Percentiles rank a stretch among this genome's conserved stretches.
Conservation (phyloP, 306 rosid species). For the Prunus dulcis region DNA sequence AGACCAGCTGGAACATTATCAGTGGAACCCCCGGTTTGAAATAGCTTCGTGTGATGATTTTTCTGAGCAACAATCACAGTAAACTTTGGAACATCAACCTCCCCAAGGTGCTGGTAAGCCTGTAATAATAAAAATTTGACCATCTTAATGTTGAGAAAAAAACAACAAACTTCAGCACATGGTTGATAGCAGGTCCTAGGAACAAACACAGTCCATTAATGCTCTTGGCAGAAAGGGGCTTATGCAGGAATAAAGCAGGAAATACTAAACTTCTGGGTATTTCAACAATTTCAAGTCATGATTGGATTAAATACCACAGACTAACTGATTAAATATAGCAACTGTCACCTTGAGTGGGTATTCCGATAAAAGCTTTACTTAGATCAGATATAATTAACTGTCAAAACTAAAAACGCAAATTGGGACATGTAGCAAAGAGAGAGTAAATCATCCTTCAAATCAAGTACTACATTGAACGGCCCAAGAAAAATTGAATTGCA, state of each 20-base stretch:
- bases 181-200: too few species aligned
- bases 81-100: slow-evolving; percentile 61
- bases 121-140: slow-evolving; percentile 32
- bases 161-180: neutral
- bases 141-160: slow-evolving; percentile 17
- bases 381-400: neutral
- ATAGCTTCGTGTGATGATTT: slow-evolving; percentile 78
- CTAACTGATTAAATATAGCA: neutral
- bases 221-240: neutral
- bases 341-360: neutral
- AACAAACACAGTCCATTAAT: neutral
- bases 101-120: slow-evolving; percentile 86
- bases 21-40: slow-evolving; percentile 43
- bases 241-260: neutral
- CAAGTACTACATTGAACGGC: neutral
- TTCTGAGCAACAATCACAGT: slow-evolving; percentile 84
- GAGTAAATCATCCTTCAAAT: neutral
- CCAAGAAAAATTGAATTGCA: slow-evolving; percentile 8
- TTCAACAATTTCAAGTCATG: neutral
- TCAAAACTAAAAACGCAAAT: neutral
- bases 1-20: slow-evolving; percentile 91
- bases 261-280: neutral
- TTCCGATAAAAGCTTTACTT: neutral
- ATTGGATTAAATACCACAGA: neutral
- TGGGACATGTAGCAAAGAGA: neutral